Evolutionary conservation across 352 stramenopile species (phyloP).

Genomic region (Pythium coloratum): DNA sequence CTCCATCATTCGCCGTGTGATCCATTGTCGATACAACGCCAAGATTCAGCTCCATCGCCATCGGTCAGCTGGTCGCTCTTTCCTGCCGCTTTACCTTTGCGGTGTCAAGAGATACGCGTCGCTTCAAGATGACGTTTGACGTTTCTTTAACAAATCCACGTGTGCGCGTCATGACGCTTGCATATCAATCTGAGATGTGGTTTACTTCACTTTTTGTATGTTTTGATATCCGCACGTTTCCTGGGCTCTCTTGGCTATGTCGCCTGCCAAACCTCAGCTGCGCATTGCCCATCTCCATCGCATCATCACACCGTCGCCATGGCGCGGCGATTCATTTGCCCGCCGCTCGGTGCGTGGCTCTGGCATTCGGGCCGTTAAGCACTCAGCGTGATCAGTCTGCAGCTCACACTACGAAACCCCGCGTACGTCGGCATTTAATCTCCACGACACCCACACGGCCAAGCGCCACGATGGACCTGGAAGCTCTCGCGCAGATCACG

Average conservation of each 20-base stretch:
- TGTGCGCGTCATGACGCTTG: slow-evolving; percentile 16
- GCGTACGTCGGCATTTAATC: not conserved
- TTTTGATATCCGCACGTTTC: slow-evolving; percentile 8
- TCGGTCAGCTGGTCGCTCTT: not conserved
- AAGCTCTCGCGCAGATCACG: slow-evolving; percentile 59
- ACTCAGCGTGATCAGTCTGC: slow-evolving; percentile 2
- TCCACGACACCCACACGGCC: not conserved
- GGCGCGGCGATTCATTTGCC: not conserved
- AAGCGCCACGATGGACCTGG: slow-evolving; percentile 27
- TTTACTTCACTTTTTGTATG: not conserved
- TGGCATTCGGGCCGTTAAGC: not conserved
- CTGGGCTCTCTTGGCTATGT: slow-evolving; percentile 16
- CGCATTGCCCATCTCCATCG: slow-evolving; percentile 4
- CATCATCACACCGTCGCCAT: not conserved
- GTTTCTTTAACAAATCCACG: slow-evolving; percentile 2
- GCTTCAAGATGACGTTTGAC: slow-evolving; percentile 24
- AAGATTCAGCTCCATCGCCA: not conserved
- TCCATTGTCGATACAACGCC: not conserved
- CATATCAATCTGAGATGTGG: slow-evolving; percentile 1
- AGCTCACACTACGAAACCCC: not conserved
- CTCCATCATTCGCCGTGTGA: not conserved
- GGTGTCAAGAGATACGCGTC: slow-evolving; percentile 24
- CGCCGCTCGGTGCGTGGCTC: not conserved
- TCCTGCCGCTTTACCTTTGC: slow-evolving; percentile 4
- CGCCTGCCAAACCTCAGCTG: slow-evolving; percentile 10